A percentile compares a stretch with the other conserved stretches of the same genome.
These are phyloP conservation scores for Echinochloa phyllopogon DNA, from an alignment of 176 grass and related monocot species.

Conservation along the genomic window DNA sequence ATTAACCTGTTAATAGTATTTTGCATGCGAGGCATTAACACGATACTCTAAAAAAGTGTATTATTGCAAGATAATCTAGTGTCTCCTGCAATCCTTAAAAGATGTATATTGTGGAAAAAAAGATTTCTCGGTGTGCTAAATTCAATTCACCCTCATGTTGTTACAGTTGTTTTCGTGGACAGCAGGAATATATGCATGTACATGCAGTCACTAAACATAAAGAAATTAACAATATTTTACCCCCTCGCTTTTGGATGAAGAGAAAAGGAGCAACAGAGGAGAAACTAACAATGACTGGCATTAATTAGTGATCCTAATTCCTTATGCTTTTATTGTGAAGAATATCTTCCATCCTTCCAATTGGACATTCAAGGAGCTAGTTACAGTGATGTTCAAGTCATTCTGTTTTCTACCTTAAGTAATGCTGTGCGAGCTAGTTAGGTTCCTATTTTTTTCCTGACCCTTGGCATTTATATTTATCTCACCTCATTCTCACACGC, in stretches of 20 bases:
- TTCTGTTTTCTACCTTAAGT: too few relatives aligned
- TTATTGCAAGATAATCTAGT: background rate
- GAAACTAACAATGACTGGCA: background rate
- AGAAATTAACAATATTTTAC: background rate
- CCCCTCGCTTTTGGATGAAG: background rate
- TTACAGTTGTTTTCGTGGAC: background rate
- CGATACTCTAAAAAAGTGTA: background rate
- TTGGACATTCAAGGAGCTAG: too few relatives aligned
- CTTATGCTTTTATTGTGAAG: background rate
- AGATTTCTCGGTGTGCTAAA: background rate
- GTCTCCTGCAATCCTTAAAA: background rate
- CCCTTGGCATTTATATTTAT: too few relatives aligned
- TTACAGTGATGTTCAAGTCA: too few relatives aligned
- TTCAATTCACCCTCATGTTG: background rate
- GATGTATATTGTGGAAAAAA: background rate
- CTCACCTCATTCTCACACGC: too few relatives aligned
- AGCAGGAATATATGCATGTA: slow-evolving; percentile 13
- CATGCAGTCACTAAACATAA: background rate
- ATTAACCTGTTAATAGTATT: slow-evolving; percentile 76
- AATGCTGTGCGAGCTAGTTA: too few relatives aligned
- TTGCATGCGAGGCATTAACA: background rate
- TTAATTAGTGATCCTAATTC: background rate
- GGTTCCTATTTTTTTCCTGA: too few relatives aligned
- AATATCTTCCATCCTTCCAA: too few relatives aligned
- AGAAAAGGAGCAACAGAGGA: too few relatives aligned